phyloP scores from a whole-genome alignment of 1,284 basidiomycete species.

The Ganoderma boninense region DNA sequence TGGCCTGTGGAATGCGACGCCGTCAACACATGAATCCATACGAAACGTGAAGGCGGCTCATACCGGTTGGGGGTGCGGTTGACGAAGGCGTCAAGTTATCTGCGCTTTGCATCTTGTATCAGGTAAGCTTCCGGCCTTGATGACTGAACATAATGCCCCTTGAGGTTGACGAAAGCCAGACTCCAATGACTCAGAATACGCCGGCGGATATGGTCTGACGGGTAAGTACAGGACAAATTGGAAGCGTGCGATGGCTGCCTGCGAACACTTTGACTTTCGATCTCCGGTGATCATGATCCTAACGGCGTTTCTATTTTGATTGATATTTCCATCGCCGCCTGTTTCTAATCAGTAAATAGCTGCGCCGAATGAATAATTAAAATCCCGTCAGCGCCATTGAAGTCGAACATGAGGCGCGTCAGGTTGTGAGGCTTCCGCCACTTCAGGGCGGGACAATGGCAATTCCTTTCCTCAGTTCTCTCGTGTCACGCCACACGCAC shows the following conservation, averaged over 20 bases:
- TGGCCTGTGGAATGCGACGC: background rate
- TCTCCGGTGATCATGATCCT: background rate
- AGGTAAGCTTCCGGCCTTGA: background rate
- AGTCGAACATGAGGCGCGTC: background rate
- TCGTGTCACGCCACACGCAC: background rate
- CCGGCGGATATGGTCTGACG: background rate
- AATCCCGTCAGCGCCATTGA: background rate
- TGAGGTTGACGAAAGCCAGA: background rate
- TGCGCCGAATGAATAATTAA: background rate
- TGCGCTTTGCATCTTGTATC: background rate
- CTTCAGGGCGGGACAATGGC: background rate
- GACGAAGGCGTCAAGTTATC: background rate
- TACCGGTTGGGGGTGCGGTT: background rate
- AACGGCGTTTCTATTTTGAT: background rate
- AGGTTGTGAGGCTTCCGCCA: background rate
- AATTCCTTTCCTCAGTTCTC: background rate
- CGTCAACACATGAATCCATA: background rate
- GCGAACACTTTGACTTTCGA: background rate
- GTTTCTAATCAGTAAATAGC: background rate
- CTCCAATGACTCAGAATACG: background rate
- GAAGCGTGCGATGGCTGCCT: too few relatives aligned
- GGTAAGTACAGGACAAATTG: too few relatives aligned
- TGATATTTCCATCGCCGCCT: background rate
- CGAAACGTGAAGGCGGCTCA: background rate
- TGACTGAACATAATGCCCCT: background rate